Base-by-base conservation (phyloP, 495 filamentous ascomycete species). In the Penicillium pulvis region DNA sequence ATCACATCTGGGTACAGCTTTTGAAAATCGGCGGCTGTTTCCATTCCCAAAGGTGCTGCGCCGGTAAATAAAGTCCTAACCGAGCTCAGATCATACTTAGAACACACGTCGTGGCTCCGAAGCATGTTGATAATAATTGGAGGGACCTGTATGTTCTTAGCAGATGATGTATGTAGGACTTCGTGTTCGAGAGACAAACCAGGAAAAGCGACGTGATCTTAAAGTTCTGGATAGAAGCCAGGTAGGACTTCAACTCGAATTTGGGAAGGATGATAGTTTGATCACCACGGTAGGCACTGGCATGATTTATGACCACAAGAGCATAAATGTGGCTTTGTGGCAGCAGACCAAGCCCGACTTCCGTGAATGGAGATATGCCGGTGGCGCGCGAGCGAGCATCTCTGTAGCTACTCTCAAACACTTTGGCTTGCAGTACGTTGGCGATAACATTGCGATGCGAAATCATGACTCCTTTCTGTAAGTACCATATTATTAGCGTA, bases 401-500 rank as follows among this genome's bases (percentile, higher is more conserved):
- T 26, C 84, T 76, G 14, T 66, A 69, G 9, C 73, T 61, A n/a
- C 72, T 66, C 31, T 93, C 88, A 57, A 75, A 85, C 12, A 78
- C 69, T 17, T 66, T 58, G 55, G 86, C 79, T 63, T 92, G 88
- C 63, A 94, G 67, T 1, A 84, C 81, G 64, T 96, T 97, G 30
- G 90, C 85, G 51, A 97, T 97, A 17, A 96, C 88, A 67, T 97
- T 97, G 16, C 79, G 74, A 72, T 97, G 92, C 14, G 90, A 88
- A 60, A 97, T 91, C 91, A 92, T 96, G 39, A 95, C 92, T 26
- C 91, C 92, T 91, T 97, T 97, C 87, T 93, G 53, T 16, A 45
- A 0, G 28, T 42, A 36, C 45, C 51, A 17, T 31, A 9, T 20
- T 43, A 50, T 44, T 17, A 46, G 31, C 17, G 8, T 12, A 36